phyloP scores from a whole-genome alignment of 139 green algal species.

The Asterochloris erici region DNA sequence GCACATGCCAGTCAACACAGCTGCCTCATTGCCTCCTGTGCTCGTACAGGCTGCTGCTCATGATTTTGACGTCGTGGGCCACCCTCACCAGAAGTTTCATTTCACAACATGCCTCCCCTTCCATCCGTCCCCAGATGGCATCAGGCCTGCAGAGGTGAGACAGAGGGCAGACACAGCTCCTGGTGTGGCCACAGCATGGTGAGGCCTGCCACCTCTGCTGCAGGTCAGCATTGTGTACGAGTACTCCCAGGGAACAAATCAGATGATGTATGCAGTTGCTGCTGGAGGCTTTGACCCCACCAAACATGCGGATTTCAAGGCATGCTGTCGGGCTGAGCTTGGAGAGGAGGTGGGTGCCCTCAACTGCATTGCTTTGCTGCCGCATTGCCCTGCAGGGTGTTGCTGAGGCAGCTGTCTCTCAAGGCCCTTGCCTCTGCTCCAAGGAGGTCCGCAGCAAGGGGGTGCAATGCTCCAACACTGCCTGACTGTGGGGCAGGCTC shows the following conservation, averaged over 20 bases:
- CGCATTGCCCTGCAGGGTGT: background rate
- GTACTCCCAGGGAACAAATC: constrained; percentile 62
- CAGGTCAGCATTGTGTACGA: constrained; percentile 75
- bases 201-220: background rate
- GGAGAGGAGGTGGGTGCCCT: constrained; percentile 57
- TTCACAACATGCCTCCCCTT: constrained; percentile 72
- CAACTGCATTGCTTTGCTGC: background rate
- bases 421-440: background rate
- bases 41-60: constrained; percentile 27
- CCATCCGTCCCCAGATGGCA: constrained; percentile 40
- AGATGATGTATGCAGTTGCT: constrained; percentile 69
- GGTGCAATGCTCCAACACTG: background rate
- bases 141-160: constrained; percentile 22
- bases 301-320: constrained; percentile 50
- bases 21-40: too few species aligned
- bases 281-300: constrained; percentile 61
- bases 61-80: constrained; percentile 77
- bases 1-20: too few species aligned
- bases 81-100: constrained; percentile 61
- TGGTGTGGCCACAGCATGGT: background rate
- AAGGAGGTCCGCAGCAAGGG: background rate
- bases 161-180: background rate
- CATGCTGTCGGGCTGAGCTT: constrained; percentile 62
- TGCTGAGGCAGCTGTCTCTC: background rate
- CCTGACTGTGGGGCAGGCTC: background rate